Base-by-base conservation (phyloP, 108 stramenopile species). In the Fragilaria crotonensis region DNA sequence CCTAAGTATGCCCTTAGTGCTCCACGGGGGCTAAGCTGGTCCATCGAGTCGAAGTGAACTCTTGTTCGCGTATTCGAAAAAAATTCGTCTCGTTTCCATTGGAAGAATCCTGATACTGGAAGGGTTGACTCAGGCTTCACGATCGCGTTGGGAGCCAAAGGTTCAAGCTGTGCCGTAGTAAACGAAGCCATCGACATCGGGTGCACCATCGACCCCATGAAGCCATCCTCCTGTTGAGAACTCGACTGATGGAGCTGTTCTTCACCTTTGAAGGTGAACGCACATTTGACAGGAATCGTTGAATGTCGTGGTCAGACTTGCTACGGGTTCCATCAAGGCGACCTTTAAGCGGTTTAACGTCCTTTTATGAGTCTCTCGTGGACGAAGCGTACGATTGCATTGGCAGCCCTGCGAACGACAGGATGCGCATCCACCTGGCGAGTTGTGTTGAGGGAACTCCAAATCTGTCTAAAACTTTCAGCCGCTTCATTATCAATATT, bases 401-500 rank as follows among this genome's bases (percentile, higher is more conserved):
- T 78, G 19, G 86, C 80, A 2, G 84, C 80, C 1, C 54, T 25
- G 0, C 73, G 53, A 9, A 95, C 90, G 19, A 62, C 47, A 0
- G 86, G 84, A 64, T 89, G 85, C 0, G 94, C 82, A 48, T 98
- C 95, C 18, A 57, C 54, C 20, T 83, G 76, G 61, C 85, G 85
- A 9, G 88, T 47, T 14, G 48, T 57, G 17, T 73, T 20, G 20
- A 98, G 60, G 22, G 66, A 57, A 30, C 71, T 68, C 96, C 96
- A 98, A 23, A 89, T 70, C 27, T 57, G 30, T 41, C 61, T 47
- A 54, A 91, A 81, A 28, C 73, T 69, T n/a, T 82, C 72, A 52
- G 77, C 48, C 5, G 33, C 52, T 46, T 67, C 57, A 23, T 30
- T 44, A 26, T 70, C 60, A 3, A 84, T 46, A n/a, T 71, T 78